Base-by-base conservation (phyloP, 805 yeast genomes). In the Cyberlindnera petersonii region DNA sequence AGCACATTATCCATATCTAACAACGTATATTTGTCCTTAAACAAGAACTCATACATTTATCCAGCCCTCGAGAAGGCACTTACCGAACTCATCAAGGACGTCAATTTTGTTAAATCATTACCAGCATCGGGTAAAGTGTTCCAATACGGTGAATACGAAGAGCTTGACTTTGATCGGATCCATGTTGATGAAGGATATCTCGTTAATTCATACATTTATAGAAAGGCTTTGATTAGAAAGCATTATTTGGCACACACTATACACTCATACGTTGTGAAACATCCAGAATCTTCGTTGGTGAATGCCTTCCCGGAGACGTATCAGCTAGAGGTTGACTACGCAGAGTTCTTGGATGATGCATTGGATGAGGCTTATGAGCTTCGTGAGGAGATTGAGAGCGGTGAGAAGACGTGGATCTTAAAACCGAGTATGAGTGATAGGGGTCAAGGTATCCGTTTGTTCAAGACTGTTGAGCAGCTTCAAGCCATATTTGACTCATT, bases 401-500 rank as follows among this genome's bases (percentile, higher is more conserved):
- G 75, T 11, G 71, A 67, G 14, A 77, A 74, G 48, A 75, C 82
- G 33, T 91, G 94, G 89, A 93, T 93, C 26, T 69, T 93, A 58
- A 93, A 93, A 58, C 98, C 98, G 13, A 80, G 95, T 47, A 88
- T 93, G 96, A 84, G 95, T 54, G 98, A 93, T 57, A 82, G 91
- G 57, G 98, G 96, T 9, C 96, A 93, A 58, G 98, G 98, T 0
- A 91, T 93, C 35, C 66, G 96, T 27, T 62, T 93, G 0, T 93
- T 93, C 65, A 71, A 71, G 39, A 79, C 88, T 0, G 69, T 86
- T 24, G 86, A 79, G 8, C 93, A 88, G 52, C 66, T 93, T 35
- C 96, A 89, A 59, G 72, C 62, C 4, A 80, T 91, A 4, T 91
- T 93, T 59, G 85, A 93, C 52, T 77, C 82, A 3, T 88, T 87